Evolutionary conservation across 345 rosid species (phyloP), one percentile per base, ranked within the genome.

Genomic region (Linum lewisii): DNA sequence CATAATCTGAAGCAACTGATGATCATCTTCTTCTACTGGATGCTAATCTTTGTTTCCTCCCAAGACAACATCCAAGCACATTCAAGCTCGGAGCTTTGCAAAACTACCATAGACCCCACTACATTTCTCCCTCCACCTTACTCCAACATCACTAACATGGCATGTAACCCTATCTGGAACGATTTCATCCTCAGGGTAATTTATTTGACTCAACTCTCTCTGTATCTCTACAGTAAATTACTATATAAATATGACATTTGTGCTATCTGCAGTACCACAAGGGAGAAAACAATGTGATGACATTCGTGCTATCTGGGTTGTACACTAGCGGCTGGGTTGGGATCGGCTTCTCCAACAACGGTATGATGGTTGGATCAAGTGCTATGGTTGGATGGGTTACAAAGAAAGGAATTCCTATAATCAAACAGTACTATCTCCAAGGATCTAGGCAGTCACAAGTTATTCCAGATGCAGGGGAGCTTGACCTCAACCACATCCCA

Each of bases 241-340:
- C 5, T 21, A 37, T 20, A 25, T 18, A 37, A 22, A 19, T 22
- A 36, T 9, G 19, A 23, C 7, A 51, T 22, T 18, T 50, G 22
- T 9, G 18, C 49, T 3, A 60, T 57, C 53, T 67, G 65, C 81
- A 88, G 98, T 83, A 83, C 66, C 71, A 78, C 52, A 80, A 86
- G 66, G 78, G 81, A 51, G 79, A 75, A 71, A 90, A 85, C 57
- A 79, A 78, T 59, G 74, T 79, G 16, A 70, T 82, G 78, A 92
- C 95, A 5, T 80, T 84, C 14, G 69, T 92, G 62, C 21, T 84
- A 45, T 88, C 96, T 1, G 96, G 87, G 19, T 49, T 79, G n/a
- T 92, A 88, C 66, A 88, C 96, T 0, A 82, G 81, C 10, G 98
- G 98, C 11, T 88, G 98, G 98, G 93, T 86, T 8, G 90, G 96